Conservation (phyloP, 306 rosid genomes). For the Pueraria montana region DNA sequence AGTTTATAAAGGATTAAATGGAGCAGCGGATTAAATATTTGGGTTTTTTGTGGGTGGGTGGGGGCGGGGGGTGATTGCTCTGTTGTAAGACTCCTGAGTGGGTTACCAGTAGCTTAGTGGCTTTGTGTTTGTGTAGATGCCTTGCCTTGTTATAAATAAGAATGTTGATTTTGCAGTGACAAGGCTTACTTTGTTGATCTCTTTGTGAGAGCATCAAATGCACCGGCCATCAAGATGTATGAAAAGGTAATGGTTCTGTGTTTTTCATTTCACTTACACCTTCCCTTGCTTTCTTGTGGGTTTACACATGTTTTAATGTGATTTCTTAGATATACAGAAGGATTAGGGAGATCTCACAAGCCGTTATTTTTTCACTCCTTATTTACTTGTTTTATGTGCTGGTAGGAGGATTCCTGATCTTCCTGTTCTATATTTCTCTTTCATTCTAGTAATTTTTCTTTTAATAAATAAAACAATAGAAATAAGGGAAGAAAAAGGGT, state of each 20-base stretch:
- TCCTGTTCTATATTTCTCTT: background rate
- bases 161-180: conserved; percentile 67
- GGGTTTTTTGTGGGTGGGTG: background rate
- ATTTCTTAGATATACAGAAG: conserved; percentile 28
- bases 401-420: conserved; percentile 9
- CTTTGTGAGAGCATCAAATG: conserved; percentile 96
- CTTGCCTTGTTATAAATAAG: conserved; percentile 42
- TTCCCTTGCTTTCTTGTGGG: conserved; percentile 12
- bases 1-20: background rate
- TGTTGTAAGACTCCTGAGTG: background rate
- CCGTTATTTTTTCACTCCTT: background rate
- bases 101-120: conserved; percentile 9
- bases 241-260: conserved; percentile 74
- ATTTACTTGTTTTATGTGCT: conserved; percentile 22
- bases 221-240: conserved; percentile 98
- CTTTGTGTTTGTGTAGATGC: conserved; percentile 2
- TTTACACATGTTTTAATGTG: conserved; percentile 7
- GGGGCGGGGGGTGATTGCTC: background rate
- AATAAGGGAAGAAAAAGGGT: conserved; percentile 16
- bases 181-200: conserved; percentile 96
- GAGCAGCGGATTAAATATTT: conserved; percentile 16
- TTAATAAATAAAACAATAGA: background rate
- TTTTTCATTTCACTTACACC: conserved; percentile 3
- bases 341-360: background rate
- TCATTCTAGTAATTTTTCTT: background rate